Percentiles rank a stretch among this genome's conserved stretches.
Conservation (phyloP, 2,329 filamentous ascomycete genomes). For the Ophiostoma populinum region DNA sequence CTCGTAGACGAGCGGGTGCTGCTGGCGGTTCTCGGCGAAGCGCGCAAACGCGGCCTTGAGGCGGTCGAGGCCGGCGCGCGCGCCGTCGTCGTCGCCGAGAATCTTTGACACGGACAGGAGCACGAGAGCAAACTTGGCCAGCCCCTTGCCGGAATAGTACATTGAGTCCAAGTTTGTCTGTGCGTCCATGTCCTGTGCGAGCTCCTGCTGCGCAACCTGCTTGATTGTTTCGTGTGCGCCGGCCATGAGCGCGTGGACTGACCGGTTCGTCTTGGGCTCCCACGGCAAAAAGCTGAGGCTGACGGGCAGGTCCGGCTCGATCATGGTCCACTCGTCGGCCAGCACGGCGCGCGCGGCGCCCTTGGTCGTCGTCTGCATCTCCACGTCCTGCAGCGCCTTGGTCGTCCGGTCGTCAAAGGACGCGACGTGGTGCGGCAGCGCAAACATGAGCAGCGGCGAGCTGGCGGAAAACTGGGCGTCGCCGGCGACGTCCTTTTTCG, state of each 20-base stretch:
- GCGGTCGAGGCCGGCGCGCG: slow-evolving; percentile 37
- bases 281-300: slow-evolving; percentile 68
- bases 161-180: slow-evolving; percentile 69
- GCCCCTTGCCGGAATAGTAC: slow-evolving; percentile 73
- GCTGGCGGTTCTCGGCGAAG: slow-evolving; percentile 51
- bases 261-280: slow-evolving; percentile 33
- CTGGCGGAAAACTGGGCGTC: slow-evolving; percentile 9
- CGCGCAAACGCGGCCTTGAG: slow-evolving; percentile 49
- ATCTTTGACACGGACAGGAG: slow-evolving; percentile 49
- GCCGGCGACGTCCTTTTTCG: slow-evolving; percentile 46
- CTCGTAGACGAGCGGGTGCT: slow-evolving; percentile 48
- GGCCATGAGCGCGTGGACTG: slow-evolving; percentile 28
- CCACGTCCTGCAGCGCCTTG: slow-evolving; percentile 30
- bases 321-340: slow-evolving; percentile 60
- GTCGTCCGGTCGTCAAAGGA: slow-evolving; percentile 47
- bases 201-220: slow-evolving; percentile 48
- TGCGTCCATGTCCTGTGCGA: slow-evolving; percentile 50
- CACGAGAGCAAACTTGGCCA: slow-evolving; percentile 60
- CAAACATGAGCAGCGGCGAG: slow-evolving; percentile 60
- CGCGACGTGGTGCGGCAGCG: slow-evolving; percentile 67
- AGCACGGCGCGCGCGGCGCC: slow-evolving; percentile 58
- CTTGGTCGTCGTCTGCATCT: slow-evolving; percentile 70
- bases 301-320: slow-evolving; percentile 54
- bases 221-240: slow-evolving; percentile 42
- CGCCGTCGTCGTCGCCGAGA: slow-evolving; percentile 37